Evolutionary conservation across 169 alveolate genomes (phyloP).

Genomic region (Plasmodium vivax): DNA sequence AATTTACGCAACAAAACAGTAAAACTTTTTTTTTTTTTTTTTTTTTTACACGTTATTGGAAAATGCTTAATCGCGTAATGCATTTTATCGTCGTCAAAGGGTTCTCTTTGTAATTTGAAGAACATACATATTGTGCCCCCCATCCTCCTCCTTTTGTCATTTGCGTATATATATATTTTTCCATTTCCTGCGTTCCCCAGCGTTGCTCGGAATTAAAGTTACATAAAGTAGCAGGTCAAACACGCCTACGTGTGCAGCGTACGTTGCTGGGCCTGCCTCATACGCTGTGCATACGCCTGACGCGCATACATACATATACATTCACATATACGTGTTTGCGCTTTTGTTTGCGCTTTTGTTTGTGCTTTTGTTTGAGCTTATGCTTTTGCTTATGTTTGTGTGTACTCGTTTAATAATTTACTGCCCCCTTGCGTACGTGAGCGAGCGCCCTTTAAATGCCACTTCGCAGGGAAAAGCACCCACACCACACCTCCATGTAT

Average conservation of each 20-base stretch:
- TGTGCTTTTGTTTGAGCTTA: not conserved
- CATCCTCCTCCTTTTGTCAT: not conserved
- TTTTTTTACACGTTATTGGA: not conserved
- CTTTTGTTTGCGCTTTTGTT: not conserved
- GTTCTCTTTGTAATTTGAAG: not conserved
- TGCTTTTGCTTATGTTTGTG: not conserved
- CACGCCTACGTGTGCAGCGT: not conserved
- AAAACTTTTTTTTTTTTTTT: not conserved
- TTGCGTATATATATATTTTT: not conserved
- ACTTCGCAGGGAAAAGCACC: not conserved
- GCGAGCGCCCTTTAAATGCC: not conserved
- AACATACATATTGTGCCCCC: not conserved
- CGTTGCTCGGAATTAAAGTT: not conserved
- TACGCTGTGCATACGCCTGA: not conserved
- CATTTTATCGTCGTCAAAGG: not conserved
- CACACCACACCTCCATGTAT: not conserved
- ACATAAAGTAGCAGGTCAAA: not conserved
- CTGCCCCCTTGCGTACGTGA: not conserved
- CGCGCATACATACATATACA: not conserved
- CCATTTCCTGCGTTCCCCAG: not conserved
- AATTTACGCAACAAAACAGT: not conserved
- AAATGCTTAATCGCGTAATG: not conserved
- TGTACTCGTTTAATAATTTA: not conserved
- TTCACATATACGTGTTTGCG: not conserved
- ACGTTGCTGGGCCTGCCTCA: not conserved